Base-by-base conservation (phyloP, 257 asterid species). In the Eustoma russellianum region DNA sequence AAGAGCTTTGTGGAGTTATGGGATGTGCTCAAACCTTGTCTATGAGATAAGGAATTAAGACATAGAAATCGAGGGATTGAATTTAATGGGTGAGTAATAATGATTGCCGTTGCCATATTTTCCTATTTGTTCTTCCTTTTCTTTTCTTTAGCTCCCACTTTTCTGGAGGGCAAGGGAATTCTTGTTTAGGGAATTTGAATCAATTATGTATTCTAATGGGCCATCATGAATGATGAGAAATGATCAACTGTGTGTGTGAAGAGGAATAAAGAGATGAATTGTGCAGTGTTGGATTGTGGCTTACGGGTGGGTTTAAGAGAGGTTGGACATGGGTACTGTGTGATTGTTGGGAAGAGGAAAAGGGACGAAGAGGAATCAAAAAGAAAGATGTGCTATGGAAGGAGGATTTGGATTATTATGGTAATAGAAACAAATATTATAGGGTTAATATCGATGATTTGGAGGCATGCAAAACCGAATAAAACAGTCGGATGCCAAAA, bases 351-450 rank as follows among this genome's bases (percentile, higher is more conserved):
- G 47, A 48, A 17, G 34, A 9, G 17, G 64, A 13, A 41, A 19
- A 59, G 34, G 17, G 66, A 17, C 54, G 14, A 41, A 46, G 55
- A 28, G 33, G 70, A 35, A 70, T 70, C 71, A 35, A 15, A 53
- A 55, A 38, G 54, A 53, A 64, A 56, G 65, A 38, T 40, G 52
- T 70, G 67, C 57, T 41, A 45, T 51, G n/a, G 67, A 65, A 41
- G 56, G 54, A 41, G 33, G n/a, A 33, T 64, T 59, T 64, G 70
- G 67, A 55, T 19, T 5, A 17, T n/a, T 62, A 35, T 53, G 54
- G 61, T 53, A 24, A n/a, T 34, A 44, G 47, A 44, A 44, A 44
- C 30, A 2, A 24, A 24, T 24, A 24, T 24, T 1, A n/a, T n/a
- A n/a, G n/a, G n/a, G n/a, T 24, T 24, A 24, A 24, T 2, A 24